These are phyloP conservation scores for Brassica juncea DNA, from an alignment of 345 rosid species.

Conservation along the genomic window DNA sequence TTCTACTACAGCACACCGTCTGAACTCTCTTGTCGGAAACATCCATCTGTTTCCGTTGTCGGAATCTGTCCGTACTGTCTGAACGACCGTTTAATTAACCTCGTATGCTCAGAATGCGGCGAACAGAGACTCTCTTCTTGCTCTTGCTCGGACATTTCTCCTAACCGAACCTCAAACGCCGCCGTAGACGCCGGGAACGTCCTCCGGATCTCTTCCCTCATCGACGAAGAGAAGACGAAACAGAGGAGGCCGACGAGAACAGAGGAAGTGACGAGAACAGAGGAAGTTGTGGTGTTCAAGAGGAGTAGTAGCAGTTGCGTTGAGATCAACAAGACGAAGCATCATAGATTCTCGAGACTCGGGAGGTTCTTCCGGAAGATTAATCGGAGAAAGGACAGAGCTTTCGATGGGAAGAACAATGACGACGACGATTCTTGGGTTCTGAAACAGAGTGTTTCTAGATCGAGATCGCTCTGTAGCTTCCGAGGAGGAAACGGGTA, in stretches of 20 bases:
- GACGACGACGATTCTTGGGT: slow-evolving; percentile 52
- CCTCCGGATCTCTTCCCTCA: slow-evolving; percentile 76
- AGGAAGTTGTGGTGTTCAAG: slow-evolving; percentile 61
- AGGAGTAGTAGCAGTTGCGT: slow-evolving; percentile 88
- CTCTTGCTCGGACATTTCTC: slow-evolving; percentile 79
- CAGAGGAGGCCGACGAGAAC: slow-evolving; percentile 36
- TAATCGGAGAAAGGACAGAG: slow-evolving; percentile 38
- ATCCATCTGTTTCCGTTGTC: slow-evolving; percentile 67
- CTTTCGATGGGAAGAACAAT: slow-evolving; percentile 57
- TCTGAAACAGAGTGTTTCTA: slow-evolving; percentile 62
- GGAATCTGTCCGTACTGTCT: slow-evolving; percentile 88
- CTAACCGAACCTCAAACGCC: slow-evolving; percentile 64
- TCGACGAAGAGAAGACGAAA: slow-evolving; percentile 48
- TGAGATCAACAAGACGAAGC: slow-evolving; percentile 70
- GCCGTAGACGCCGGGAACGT: slow-evolving; percentile 58
- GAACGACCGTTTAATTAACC: slow-evolving; percentile 73
- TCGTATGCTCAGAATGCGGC: slow-evolving; percentile 94
- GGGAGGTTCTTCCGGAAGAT: slow-evolving; percentile 72
- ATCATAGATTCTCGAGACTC: slow-evolving; percentile 70
- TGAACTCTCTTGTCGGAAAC: slow-evolving; percentile 77
- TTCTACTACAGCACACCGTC: slow-evolving; percentile 48
- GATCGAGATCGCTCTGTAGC: slow-evolving; percentile 92
- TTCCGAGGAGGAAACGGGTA: slow-evolving; percentile 72
- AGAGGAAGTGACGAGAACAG: slow-evolving; percentile 45
- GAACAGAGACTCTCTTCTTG: slow-evolving; percentile 94